Evolutionary conservation across 345 rosid species (phyloP).

Genomic region (Gossypium ekmanianum): DNA sequence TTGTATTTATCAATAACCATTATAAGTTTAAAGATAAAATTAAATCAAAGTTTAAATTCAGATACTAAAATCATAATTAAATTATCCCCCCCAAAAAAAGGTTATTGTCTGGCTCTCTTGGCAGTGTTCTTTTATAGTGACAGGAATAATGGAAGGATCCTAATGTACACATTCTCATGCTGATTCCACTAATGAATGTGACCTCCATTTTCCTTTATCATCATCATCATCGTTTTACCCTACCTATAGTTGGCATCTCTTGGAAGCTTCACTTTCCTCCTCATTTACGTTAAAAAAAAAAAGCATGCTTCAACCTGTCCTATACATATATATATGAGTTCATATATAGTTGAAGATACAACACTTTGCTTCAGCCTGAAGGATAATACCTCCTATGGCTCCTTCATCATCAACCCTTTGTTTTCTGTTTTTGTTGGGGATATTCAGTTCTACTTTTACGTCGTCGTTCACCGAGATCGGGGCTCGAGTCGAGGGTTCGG

Average conservation of each 20-base stretch:
- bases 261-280: neutral
- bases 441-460: neutral
- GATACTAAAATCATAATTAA: neutral
- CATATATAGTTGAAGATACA: neutral
- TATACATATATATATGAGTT: neutral
- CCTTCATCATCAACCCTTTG: neutral
- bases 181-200: neutral
- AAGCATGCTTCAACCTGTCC: neutral
- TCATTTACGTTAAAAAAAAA: neutral
- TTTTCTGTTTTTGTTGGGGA: neutral
- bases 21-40: neutral
- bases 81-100: too few species aligned
- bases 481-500: neutral
- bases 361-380: neutral
- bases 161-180: neutral
- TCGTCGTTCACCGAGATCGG: neutral
- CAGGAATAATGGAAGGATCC: constrained; percentile 2
- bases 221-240: neutral
- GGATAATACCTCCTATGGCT: constrained; percentile 5
- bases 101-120: neutral
- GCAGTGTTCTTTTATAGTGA: neutral
- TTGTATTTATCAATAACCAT: too few species aligned
- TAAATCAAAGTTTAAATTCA: neutral
- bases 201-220: neutral
- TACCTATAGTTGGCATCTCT: neutral